These are phyloP conservation scores for Leucoagaricus sp. DNA, from an alignment of 1,284 basidiomycete genomes.

Conservation along the genomic window DNA sequence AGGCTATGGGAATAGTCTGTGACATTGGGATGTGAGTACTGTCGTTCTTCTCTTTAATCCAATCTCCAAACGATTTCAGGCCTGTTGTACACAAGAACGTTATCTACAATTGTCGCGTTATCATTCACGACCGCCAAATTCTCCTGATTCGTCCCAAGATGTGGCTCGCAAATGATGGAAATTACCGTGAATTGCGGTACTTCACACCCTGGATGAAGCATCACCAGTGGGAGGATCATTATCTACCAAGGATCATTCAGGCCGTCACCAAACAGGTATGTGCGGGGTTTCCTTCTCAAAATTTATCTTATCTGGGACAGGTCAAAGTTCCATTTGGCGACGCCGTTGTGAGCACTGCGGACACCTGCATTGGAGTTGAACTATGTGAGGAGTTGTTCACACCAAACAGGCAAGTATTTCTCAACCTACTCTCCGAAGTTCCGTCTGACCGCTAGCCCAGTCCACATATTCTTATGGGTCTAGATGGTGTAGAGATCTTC, in stretches of 20 bases:
- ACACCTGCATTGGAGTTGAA: slow-evolving; percentile 96
- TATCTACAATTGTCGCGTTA: slow-evolving; percentile 94
- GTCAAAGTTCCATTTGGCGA: slow-evolving; percentile 93
- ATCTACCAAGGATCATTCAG: slow-evolving; percentile 85
- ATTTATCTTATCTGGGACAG: slow-evolving; percentile 36
- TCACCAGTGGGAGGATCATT: slow-evolving; percentile 86
- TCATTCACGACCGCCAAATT: slow-evolving; percentile 86
- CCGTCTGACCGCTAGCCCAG: slow-evolving; percentile 1
- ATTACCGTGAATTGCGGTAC: slow-evolving; percentile 95
- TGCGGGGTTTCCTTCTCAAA: background rate
- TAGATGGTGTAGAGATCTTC: slow-evolving; percentile 98
- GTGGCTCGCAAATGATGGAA: slow-evolving; percentile 99
- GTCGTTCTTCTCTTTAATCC: background rate
- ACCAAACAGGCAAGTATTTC: slow-evolving; percentile 72
- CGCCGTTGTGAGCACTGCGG: slow-evolving; percentile 89
- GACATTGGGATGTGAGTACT: slow-evolving; percentile 88
- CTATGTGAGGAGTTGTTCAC: slow-evolving; percentile 98
- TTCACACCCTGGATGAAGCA: slow-evolving; percentile 97
- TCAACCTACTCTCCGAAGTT: background rate
- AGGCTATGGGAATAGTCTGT: slow-evolving; percentile 80
- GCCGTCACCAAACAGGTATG: slow-evolving; percentile 86
- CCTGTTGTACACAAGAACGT: slow-evolving; percentile 96
- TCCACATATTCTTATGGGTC: slow-evolving; percentile 70
- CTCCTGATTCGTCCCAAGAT: slow-evolving; percentile 96
- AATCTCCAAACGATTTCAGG: slow-evolving; percentile 46